Base-by-base conservation (phyloP, 2,329 filamentous ascomycete species). In the Fusarium foetens region DNA sequence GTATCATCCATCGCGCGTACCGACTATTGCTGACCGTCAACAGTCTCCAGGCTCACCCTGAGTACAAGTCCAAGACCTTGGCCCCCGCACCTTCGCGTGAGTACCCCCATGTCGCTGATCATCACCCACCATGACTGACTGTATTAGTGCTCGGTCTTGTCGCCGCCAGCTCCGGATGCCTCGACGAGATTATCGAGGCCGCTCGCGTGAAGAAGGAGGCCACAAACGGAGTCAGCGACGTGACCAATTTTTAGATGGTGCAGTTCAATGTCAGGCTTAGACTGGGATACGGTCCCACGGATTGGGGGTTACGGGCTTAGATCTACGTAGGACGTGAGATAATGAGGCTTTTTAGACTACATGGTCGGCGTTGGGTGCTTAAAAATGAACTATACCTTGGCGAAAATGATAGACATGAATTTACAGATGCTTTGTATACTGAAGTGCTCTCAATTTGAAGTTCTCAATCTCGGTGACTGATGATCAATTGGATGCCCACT, bases 31-130 rank as follows among this genome's bases (percentile, higher is more conserved):
- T 67, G 46, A 63, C 55, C n/a, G 91, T 70, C 92, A 81, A 95
- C 12, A 82, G 94, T 46, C 68, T 71, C 21, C 68, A 71, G 48
- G 69, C 69, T 35, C 68, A 97, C 79, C 94, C 95, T 4, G 94
- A 98, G 81, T 97, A 95, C 79, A 85, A 93, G 57, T 91, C 88
- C 74, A 88, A 92, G 60, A 94, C 96, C 5, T 83, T 97, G 69
- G 85, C 89, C 54, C 93, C 93, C 1, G 92, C 89, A 78, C 90
- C 90, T 79, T 89, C 92, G 2, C 52, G 66, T 69, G 27, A 69
- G 66, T 69, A 35, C 8, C 36, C 8, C 31, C 13, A 29, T 4
- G 14, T 17, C 29, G 8, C 17, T 17, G 4, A 12, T n/a, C 25
- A 14, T 1, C 5, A 27, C 21, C 16, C 25, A 39, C 27, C 17